These are phyloP conservation scores for Anthracocystis walkeri DNA, from an alignment of 1,284 basidiomycete species.

Conservation along the genomic window DNA sequence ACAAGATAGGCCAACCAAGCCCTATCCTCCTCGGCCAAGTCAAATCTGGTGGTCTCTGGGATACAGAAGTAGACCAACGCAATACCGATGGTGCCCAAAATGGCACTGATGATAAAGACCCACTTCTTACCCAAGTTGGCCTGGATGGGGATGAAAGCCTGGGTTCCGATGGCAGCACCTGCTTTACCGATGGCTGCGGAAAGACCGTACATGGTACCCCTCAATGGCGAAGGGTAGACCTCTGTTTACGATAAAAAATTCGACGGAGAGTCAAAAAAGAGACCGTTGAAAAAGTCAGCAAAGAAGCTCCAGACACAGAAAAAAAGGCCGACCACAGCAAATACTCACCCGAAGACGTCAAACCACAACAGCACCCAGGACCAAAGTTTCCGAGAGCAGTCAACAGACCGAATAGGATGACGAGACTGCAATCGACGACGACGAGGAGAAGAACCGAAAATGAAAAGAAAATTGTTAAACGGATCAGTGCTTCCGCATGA, in stretches of 20 bases:
- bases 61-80: slow-evolving; percentile 69
- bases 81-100: slow-evolving; percentile 67
- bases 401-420: slow-evolving; percentile 68
- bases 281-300: no score
- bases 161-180: slow-evolving; percentile 81
- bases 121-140: slow-evolving; percentile 70
- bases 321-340: no score
- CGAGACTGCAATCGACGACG: slow-evolving; percentile 70
- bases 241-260: slow-evolving; percentile 53
- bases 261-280: no score
- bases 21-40: slow-evolving; percentile 78
- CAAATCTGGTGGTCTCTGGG: slow-evolving; percentile 77
- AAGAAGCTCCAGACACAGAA: no score
- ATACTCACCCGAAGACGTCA: slow-evolving; percentile 70
- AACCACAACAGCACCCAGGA: slow-evolving; percentile 80
- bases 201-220: slow-evolving; percentile 72
- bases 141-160: slow-evolving; percentile 82
- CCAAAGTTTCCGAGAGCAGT: slow-evolving; percentile 75
- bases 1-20: slow-evolving; percentile 76
- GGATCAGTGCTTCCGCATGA: not conserved
- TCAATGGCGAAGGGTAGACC: slow-evolving; percentile 56
- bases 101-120: slow-evolving; percentile 51
- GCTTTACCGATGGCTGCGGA: slow-evolving; percentile 78
- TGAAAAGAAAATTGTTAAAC: not conserved
- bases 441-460: not conserved